phyloP scores from a whole-genome alignment of 495 filamentous ascomycete species.

The Baudoinia panamericana region DNA sequence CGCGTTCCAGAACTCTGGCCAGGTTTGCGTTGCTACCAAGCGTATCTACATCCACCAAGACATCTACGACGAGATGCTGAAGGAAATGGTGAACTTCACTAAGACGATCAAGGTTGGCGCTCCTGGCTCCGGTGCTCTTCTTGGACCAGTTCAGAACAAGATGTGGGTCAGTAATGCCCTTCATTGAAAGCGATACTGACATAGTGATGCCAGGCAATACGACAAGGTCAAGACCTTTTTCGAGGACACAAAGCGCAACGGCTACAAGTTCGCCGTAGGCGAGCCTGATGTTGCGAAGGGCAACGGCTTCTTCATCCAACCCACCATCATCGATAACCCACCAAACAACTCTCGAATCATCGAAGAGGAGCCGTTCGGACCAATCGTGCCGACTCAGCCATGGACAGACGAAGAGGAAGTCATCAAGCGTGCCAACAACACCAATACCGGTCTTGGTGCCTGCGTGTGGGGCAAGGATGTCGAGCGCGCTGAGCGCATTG shows the following conservation, averaged over 20 bases:
- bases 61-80: constrained; percentile 50
- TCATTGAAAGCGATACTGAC: constrained; percentile 20
- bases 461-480: constrained; percentile 39
- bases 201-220: constrained; percentile 26
- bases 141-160: constrained; percentile 42
- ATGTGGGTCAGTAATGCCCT: constrained; percentile 36
- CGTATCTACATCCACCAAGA: constrained; percentile 56
- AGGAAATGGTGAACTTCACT: constrained; percentile 41
- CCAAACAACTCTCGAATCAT: constrained; percentile 23
- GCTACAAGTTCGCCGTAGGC: constrained; percentile 33
- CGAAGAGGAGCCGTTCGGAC: constrained; percentile 31
- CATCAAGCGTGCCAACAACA: constrained; percentile 38
- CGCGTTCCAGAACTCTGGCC: constrained; percentile 48
- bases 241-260: constrained; percentile 24
- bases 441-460: constrained; percentile 36
- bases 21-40: constrained; percentile 51
- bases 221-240: constrained; percentile 26
- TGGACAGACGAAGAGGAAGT: constrained; percentile 41
- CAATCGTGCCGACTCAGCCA: constrained; percentile 36
- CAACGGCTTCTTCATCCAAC: constrained; percentile 33
- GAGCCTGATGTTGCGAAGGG: constrained; percentile 28
- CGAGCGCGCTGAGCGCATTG: constrained; percentile 33
- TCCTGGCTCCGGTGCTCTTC: constrained; percentile 25
- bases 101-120: constrained; percentile 33
- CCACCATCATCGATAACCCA: constrained; percentile 26